Evolutionary conservation across 192 early-diverging fungal species (phyloP), one percentile per base, ranked within the genome.

Genomic region (Spinellus fusiger): DNA sequence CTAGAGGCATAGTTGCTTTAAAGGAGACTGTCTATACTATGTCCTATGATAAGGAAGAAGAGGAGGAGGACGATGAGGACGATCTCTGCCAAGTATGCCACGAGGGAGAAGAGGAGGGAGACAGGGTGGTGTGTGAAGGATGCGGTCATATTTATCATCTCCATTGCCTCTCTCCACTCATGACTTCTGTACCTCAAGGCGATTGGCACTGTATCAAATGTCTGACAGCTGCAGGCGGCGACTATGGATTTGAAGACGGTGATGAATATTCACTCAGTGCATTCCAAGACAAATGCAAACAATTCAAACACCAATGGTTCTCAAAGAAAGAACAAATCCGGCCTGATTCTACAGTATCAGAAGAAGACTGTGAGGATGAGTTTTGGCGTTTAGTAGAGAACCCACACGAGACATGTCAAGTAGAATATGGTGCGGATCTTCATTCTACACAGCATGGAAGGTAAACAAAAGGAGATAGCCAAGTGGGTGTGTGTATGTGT

Each of bases 361-460:
- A 98, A 64, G 82, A 89, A 44, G 84, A 86, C 25, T 82, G 88
- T 18, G 96, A 98, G 71, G 61, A 78, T 12, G 94, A 96, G 73
- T 98, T 98, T 68, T 98, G 94, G 96, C 70, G 91, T 34, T 76
- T 96, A 33, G 88, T 93, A 0, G 87, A 91, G 38, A 86, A 87
- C 50, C 85, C 91, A 1, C 89, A 90, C 60, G 90, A 95, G 61
- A 86, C 89, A 37, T 87, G 93, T 3, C 88, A 95, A 60, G 93
- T 98, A 0, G 93, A 95, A 72, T 98, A 98, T 61, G 96, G 96
- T 13, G 96, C 96, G 2, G 96, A 98, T 65, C 69, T 96, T 56
- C 93, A 96, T 67, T 87, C 91, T 15, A 86, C 88, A 16, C 81
- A 89, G 59, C 90, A 95, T 66, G 96, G 96, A 68, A 93, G 88